A percentile compares a stretch with the other conserved stretches of the same genome.
These are phyloP conservation scores for Capsicum pubescens DNA, from an alignment of 257 asterid genomes.

Conservation along the genomic window DNA sequence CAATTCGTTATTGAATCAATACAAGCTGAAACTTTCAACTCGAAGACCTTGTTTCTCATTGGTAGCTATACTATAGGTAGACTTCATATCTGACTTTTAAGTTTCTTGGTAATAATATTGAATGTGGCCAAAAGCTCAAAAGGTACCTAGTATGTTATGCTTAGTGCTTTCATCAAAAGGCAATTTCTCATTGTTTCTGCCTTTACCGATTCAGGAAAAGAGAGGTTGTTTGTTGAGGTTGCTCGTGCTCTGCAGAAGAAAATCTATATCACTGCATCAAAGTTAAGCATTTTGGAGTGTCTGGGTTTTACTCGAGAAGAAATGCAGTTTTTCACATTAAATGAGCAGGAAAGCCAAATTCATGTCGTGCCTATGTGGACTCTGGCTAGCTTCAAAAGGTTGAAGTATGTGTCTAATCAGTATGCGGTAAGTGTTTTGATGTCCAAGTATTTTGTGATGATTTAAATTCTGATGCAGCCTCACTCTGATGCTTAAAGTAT, in stretches of 20 bases:
- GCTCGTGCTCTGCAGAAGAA: conserved; percentile 86
- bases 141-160: not conserved
- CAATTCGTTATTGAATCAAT: conserved; percentile 94
- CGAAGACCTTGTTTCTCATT: conserved; percentile 81
- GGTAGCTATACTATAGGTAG: conserved; percentile 98
- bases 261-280: conserved; percentile 74
- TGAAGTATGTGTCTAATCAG: conserved; percentile 70
- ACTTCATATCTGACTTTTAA: conserved; percentile 17
- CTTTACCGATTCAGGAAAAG: conserved; percentile 66
- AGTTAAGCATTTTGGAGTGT: conserved; percentile 81
- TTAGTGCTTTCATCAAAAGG: not conserved
- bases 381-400: conserved; percentile 82
- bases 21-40: conserved; percentile 95
- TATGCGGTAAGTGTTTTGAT: conserved; percentile 59
- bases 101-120: not conserved
- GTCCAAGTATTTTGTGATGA: conserved; percentile 24
- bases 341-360: conserved; percentile 89
- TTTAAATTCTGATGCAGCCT: conserved; percentile 18
- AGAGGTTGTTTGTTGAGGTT: conserved; percentile 82
- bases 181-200: conserved; percentile 5
- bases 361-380: conserved; percentile 98
- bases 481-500: not conserved
- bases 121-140: not conserved
- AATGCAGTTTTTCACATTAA: conserved; percentile 78
- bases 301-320: conserved; percentile 71